phyloP scores from a whole-genome alignment of 345 rosid species.

The rapeseed (Brassica napus) region DNA sequence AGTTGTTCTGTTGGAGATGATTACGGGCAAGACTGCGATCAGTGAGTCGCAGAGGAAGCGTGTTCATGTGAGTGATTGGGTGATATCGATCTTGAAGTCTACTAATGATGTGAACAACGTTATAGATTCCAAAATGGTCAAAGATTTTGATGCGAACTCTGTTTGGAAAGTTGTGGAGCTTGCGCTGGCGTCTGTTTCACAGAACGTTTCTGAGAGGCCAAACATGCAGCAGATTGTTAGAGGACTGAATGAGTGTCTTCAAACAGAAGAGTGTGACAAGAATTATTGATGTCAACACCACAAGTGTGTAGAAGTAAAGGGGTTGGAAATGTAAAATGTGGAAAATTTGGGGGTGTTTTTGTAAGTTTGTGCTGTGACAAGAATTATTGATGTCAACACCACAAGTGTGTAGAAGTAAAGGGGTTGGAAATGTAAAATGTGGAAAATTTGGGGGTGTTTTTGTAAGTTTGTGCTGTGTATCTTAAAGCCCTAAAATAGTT shows the following conservation, averaged over 20 bases:
- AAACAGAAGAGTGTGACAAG: conserved; percentile 8
- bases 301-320: neutral
- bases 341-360: neutral
- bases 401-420: neutral
- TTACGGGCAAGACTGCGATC: conserved; percentile 27
- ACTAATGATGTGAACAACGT: conserved; percentile 44
- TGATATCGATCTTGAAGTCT: conserved; percentile 32
- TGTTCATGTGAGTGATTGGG: conserved; percentile 44
- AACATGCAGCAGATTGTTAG: conserved; percentile 23
- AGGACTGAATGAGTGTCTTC: conserved; percentile 34
- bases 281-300: conserved; percentile 11
- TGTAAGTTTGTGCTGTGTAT: neutral
- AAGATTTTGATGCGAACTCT: conserved; percentile 25
- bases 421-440: neutral
- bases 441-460: neutral
- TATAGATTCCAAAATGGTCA: conserved; percentile 12
- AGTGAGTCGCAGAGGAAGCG: conserved; percentile 16
- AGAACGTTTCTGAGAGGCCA: conserved; percentile 27
- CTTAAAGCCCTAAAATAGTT: neutral
- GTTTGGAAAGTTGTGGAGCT: conserved; percentile 42
- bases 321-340: neutral
- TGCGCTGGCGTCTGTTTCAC: conserved; percentile 31
- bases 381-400: conserved; percentile 12
- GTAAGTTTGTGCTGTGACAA: neutral
- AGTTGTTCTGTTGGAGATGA: conserved; percentile 36